Percentiles rank a stretch among this genome's conserved stretches.
Evolutionary conservation across 345 rosid species (phyloP).

Genomic region (Hibiscus syriacus): DNA sequence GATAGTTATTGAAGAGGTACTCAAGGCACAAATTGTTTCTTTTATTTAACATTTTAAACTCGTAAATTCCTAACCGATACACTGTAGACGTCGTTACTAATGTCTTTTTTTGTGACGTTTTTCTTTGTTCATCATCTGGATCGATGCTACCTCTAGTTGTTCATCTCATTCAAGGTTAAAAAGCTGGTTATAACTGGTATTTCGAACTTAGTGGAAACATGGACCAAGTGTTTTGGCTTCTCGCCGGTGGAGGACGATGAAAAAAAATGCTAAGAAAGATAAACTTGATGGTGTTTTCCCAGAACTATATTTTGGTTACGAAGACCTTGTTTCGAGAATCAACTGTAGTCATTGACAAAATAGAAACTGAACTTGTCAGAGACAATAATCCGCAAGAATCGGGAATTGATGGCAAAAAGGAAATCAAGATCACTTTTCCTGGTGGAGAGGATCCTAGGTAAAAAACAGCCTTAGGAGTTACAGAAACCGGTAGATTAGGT

Average conservation of each 20-base stretch:
- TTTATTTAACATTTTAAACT: background rate
- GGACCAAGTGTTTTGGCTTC: constrained; percentile 87
- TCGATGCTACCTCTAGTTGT: constrained; percentile 46
- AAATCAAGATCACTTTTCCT: background rate
- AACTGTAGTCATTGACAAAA: background rate
- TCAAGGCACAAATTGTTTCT: background rate
- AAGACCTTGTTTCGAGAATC: constrained; percentile 34
- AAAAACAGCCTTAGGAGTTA: constrained; percentile 10
- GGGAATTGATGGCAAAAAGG: background rate
- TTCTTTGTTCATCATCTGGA: background rate
- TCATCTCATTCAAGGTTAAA: constrained; percentile 70
- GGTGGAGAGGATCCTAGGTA: constrained; percentile 2
- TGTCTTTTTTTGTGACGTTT: background rate
- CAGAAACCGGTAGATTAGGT: background rate
- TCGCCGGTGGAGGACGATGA: constrained; percentile 45
- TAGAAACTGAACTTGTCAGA: background rate
- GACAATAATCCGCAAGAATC: no score
- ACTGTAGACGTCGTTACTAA: background rate
- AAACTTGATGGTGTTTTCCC: constrained; percentile 86
- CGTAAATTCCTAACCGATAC: background rate
- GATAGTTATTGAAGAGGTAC: constrained; percentile 77
- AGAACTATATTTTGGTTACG: constrained; percentile 62
- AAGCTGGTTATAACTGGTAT: constrained; percentile 83
- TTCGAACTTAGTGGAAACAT: constrained; percentile 74
- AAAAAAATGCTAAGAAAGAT: constrained; percentile 44